Base-by-base conservation (phyloP, 192 early-diverging fungal species). In the Chytriomyces confervae region DNA sequence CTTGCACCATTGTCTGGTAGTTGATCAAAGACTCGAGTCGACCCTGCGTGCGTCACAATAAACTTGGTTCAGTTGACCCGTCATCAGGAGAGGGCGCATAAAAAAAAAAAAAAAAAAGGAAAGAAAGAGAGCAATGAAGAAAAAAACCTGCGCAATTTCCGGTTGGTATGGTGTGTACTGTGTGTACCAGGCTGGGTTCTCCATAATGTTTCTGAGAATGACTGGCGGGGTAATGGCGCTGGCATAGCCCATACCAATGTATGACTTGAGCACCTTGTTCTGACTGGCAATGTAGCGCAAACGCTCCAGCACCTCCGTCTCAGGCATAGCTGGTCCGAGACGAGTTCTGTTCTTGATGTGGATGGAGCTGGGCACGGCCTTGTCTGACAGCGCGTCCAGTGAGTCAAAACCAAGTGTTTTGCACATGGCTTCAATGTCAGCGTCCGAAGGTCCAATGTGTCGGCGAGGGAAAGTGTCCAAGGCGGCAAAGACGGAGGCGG, bases 151-250 rank as follows among this genome's bases (percentile, higher is more conserved):
- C 66, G 98, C 91, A 79, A 99, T 99, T 88, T 99, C 98, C 23
- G 98, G 94, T 86, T 99, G 98, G 84, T 99, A 99, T 61, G 97
- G 97, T 50, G 96, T 98, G 85, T 99, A 99, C 82, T 94, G 95
- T 72, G 96, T 98, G 89, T 99, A 99, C 98, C 98, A 99, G 44
- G 94, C 96, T 44, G 98, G 98, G 83, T 97, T 98, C 84, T 99
- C 98, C 85, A 99, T 84, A 66, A 99, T 89, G 81, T 99, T 99
- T 78, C 98, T 91, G 75, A 98, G 83, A 77, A 99, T 97, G 27
- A 99, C 97, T 23, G 93, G 91, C 44, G 98, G 98, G 23, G 95
- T 94, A 60, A 96, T 90, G 20, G 93, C 91, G 73, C 92, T 90
- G 16, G 93, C 93, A 86, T 99, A 99, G 16, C 98, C 98, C 85